phyloP scores from a whole-genome alignment of 305 asterid species.

The Solanum hybrid region DNA sequence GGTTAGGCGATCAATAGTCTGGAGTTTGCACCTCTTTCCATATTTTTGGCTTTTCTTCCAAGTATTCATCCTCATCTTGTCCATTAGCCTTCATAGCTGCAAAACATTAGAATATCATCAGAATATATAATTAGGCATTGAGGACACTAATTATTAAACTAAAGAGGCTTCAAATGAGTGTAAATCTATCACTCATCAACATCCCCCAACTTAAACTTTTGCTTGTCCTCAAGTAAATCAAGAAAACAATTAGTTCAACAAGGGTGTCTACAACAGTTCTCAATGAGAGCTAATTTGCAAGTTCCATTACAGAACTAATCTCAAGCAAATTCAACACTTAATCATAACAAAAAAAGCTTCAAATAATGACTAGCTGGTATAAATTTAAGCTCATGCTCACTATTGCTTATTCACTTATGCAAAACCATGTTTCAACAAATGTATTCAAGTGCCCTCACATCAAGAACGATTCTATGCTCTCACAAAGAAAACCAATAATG shows the following conservation, averaged over 20 bases:
- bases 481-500: neutral
- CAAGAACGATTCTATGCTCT: neutral
- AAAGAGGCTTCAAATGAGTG: neutral
- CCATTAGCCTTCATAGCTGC: neutral
- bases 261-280: neutral
- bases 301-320: neutral
- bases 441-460: neutral
- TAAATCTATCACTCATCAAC: neutral
- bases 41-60: neutral
- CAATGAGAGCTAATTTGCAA: neutral
- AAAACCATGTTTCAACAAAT: neutral
- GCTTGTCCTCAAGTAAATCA: neutral
- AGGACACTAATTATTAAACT: neutral
- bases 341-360: neutral
- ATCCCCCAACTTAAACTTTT: neutral
- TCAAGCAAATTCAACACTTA: neutral
- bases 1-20: neutral
- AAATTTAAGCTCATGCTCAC: neutral
- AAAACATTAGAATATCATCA: neutral
- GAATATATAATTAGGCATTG: neutral
- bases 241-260: neutral
- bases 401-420: neutral
- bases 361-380: neutral
- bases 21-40: neutral
- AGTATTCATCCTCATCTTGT: neutral